Conservation (phyloP, 768 basidiomycete species). For the Thelephora aurantiotincta region DNA sequence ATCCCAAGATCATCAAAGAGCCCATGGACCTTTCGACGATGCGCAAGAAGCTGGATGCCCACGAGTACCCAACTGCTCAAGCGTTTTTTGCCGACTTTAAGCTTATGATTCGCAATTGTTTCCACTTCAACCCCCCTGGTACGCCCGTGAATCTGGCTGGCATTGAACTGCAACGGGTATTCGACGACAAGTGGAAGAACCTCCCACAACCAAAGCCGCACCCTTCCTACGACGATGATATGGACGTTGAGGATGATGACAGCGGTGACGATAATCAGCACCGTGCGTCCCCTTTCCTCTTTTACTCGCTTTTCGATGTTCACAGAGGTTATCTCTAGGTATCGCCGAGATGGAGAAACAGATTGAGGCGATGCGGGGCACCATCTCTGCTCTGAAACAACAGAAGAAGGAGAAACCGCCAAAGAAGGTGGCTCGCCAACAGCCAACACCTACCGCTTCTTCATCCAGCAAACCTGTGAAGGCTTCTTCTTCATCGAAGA, state of each 20-base stretch:
- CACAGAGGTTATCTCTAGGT: conserved; percentile 29
- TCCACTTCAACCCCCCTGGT: conserved; percentile 79
- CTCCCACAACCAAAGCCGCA: conserved; percentile 42
- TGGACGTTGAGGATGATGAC: conserved; percentile 49
- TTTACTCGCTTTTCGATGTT: conserved; percentile 8
- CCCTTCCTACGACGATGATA: conserved; percentile 42
- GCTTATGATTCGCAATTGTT: conserved; percentile 90
- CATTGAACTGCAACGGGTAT: conserved; percentile 68
- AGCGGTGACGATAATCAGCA: conserved; percentile 56
- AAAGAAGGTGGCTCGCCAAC: conserved; percentile 38
- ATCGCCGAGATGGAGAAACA: conserved; percentile 68
- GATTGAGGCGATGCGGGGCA: conserved; percentile 64
- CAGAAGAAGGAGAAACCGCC: conserved; percentile 58
- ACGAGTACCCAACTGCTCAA: conserved; percentile 62
- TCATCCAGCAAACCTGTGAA: conserved; percentile 53
- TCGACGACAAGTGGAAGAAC: conserved; percentile 84
- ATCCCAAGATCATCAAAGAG: conserved; percentile 78
- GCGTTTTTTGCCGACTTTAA: conserved; percentile 87
- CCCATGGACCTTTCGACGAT: conserved; percentile 95
- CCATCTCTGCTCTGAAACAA: conserved; percentile 47
- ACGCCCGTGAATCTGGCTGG: conserved; percentile 83
- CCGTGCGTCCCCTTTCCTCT: conserved; percentile 22
- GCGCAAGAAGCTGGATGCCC: conserved; percentile 65
- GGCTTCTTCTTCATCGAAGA: conserved; percentile 23
- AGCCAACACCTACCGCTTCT: conserved; percentile 29